Base-by-base conservation (phyloP, 768 basidiomycete species). In the Cystofilobasidium macerans region DNA sequence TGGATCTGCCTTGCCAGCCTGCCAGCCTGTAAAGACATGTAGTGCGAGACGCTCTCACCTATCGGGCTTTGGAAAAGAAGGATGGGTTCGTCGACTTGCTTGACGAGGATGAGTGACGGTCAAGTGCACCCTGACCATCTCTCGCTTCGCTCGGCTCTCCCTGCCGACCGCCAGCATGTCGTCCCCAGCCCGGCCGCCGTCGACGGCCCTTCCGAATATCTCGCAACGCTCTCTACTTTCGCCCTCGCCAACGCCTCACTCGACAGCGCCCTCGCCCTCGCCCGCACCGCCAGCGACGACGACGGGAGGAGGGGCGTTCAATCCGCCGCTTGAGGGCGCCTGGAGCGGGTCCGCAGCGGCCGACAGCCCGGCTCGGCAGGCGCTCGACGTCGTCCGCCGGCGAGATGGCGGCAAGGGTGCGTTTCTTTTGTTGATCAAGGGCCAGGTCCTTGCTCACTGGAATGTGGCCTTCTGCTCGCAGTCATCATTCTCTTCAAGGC, bases 401-500 rank as follows among this genome's bases (percentile, higher is more conserved):
- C 18, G 38, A 13, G 58, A 40, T 22, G 38, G 28, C 26, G 38
- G 38, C 22, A 60, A 42, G 28, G 28, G 38, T 60, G 9, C 38
- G 58, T 38, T 16, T 40, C 16, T 16, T 40, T 40, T 8, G 38
- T 8, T 40, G n/a, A n/a, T n/a, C n/a, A n/a, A n/a, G n/a, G n/a
- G n/a, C n/a, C n/a, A n/a, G n/a, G n/a, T n/a, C 33, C 26, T 30
- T 58, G 26, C n/a, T n/a, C n/a, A n/a, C n/a, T n/a, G n/a, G n/a
- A 9, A 28, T 24, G 7, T 57, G 22, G 54, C 38, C 33, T 12
- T 35, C 38, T 3, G n/a, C 6, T 26, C 12, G 3, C 51, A 36
- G 94, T 97, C 59, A 85, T 97, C 69, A 89, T 99, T 13, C 85
- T 92, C 51, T 99, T 99, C 83, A 93, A 93, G 75, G 92, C 94